phyloP scores from a whole-genome alignment of 441 rosid species.

The Aleurites moluccanus region DNA sequence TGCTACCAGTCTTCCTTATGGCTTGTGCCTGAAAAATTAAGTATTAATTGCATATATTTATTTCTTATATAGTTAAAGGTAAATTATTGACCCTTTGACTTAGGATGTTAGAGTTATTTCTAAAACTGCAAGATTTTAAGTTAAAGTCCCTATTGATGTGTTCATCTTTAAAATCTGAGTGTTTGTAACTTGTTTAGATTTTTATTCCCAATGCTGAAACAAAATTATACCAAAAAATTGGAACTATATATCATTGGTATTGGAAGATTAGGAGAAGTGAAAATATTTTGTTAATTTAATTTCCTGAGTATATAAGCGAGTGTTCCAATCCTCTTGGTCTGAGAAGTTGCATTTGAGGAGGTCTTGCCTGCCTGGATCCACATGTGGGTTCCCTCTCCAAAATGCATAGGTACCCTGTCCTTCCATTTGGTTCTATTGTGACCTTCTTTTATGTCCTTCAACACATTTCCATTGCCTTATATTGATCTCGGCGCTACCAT shows the following conservation, averaged over 20 bases:
- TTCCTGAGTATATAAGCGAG: conserved; percentile 56
- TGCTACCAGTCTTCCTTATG: conserved; percentile 42
- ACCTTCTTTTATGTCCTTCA: conserved; percentile 51
- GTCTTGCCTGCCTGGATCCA: conserved; percentile 41
- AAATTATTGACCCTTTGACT: neutral
- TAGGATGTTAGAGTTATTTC: too few relatives aligned
- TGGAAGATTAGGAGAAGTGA: neutral
- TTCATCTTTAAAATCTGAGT: conserved; percentile 59
- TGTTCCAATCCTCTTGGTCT: conserved; percentile 43
- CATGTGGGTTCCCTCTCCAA: conserved; percentile 68
- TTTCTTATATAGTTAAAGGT: too few relatives aligned
- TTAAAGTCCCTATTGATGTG: conserved; percentile 75
- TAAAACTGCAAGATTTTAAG: too few relatives aligned
- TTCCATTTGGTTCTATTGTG: conserved; percentile 45
- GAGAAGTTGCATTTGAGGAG: conserved; percentile 65
- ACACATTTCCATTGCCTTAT: conserved; percentile 51
- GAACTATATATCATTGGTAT: neutral
- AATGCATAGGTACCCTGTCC: conserved; percentile 52
- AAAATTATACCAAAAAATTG: neutral
- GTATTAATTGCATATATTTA: neutral
- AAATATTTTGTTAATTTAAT: neutral
- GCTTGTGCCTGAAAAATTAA: conserved; percentile 32
- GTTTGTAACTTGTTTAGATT: conserved; percentile 51
- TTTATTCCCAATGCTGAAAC: conserved; percentile 64
- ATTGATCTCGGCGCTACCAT: conserved; percentile 52